Evolutionary conservation across 768 basidiomycete genomes (phyloP), one percentile per base, ranked within the genome.

Genomic region (Vishniacozyma victoriae): DNA sequence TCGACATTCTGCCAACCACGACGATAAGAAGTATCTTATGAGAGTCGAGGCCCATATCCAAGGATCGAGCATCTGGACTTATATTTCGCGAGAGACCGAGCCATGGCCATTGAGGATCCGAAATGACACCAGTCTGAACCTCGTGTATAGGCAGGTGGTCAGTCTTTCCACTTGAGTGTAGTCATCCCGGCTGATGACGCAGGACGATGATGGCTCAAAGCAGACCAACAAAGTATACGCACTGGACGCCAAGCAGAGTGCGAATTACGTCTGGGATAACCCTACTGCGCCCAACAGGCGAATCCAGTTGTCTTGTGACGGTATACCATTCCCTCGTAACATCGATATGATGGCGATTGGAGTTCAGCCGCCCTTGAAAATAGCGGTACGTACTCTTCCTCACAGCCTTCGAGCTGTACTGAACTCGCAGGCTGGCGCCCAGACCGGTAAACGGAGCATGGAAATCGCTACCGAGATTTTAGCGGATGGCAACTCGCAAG

Each of bases 291-390:
- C 76, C 38, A 83, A 85, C 58, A 97, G 93, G 73, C 83, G 81
- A 55, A 75, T 99, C 20, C 69, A 81, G 27, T 75, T 99, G 18
- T 68, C 70, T 9, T 77, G 83, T 41, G 82, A 82, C 35, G 78
- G 78, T 19, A 36, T 55, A n/a, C 52, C 57, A 3, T 73, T 79
- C 44, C 79, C 78, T 11, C 79, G 87, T 23, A 70, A 77, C 18
- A 75, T 97, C 42, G 93, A 97, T 66, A 83, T 93, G 52, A 84
- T 93, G 83, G 95, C 96, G 71, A 97, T 99, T 18, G 95, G 95
- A 22, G 80, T 86, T 55, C 78, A 93, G 5, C 72, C 87, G 12
- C 95, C 95, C 1, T 92, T 92, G 77, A 87, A 80, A 35, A 24
- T 67, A 4, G 35, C 44, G 4, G 59, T 57, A 26, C 45, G 55